Conservation (phyloP, 2,329 filamentous ascomycete genomes). For the Calonectria ilicicola region DNA sequence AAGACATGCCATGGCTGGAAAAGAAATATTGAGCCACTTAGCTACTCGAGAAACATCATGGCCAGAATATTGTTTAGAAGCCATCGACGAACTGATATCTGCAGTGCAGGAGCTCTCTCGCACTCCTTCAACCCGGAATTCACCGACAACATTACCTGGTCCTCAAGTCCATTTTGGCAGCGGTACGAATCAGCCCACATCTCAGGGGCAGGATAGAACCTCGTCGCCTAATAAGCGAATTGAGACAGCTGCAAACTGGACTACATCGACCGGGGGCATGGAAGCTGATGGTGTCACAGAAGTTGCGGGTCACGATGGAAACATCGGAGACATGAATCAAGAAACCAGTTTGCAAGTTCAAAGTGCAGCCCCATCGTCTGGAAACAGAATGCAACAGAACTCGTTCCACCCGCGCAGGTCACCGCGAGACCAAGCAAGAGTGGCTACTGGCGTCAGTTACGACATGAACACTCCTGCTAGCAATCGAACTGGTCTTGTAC, state of each 20-base stretch:
- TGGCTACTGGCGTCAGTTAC: background rate
- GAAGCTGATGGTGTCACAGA: background rate
- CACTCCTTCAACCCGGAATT: slow-evolving; percentile 23
- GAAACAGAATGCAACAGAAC: background rate
- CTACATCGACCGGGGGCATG: background rate
- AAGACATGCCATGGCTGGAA: slow-evolving; percentile 46
- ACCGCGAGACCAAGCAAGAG: background rate
- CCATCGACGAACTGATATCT: slow-evolving; percentile 47
- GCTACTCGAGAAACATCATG: slow-evolving; percentile 47
- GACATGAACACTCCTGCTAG: background rate
- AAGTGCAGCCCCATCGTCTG: background rate
- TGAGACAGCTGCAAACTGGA: background rate
- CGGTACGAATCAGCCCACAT: background rate
- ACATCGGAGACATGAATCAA: background rate
- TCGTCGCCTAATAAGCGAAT: slow-evolving; percentile 13
- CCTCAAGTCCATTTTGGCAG: background rate
- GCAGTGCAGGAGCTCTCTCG: slow-evolving; percentile 43
- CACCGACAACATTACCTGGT: slow-evolving; percentile 7
- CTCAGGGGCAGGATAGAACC: background rate
- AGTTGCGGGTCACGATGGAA: background rate
- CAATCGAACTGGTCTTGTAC: background rate
- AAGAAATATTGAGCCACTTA: slow-evolving; percentile 42
- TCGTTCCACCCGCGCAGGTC: background rate
- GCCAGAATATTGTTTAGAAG: slow-evolving; percentile 49
- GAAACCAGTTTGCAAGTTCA: background rate